Base-by-base conservation (phyloP, 805 yeast species). In the Debaryomyces castellii region DNA sequence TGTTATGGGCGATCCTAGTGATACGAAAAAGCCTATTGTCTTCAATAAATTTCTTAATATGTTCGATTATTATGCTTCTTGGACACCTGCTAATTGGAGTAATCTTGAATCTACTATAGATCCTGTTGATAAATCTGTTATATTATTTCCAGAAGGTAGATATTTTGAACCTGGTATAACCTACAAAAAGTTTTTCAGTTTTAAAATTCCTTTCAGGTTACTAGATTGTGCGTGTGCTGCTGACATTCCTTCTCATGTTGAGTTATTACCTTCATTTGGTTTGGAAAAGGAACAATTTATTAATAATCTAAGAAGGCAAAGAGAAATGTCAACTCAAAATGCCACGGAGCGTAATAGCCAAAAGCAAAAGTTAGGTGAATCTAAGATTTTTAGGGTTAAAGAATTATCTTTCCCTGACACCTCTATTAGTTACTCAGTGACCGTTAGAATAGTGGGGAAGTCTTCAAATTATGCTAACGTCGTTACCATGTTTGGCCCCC, bases 31-130 rank as follows among this genome's bases (percentile, higher is more conserved):
- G 5, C 54, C 54, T 17, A 39, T 52, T 22, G 54, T 51, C 7
- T 48, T 54, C 34, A 62, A 61, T 39, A 67, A 66, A 18, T 72
- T 78, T 49, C 54, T 80, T 39, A 71, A 72, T 43, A 76, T 76
- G 71, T 76, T 71, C 44, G 85, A 80, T 55, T 59, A 78, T 24
- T 62, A 67, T 43, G 86, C 83, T 2, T 71, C 78, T 34, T 81
- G 74, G 69, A 73, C 76, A 46, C 64, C 66, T 42, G 73, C 62
- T 2, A 35, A 50, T n/a, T 59, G 71, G 35, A 59, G 61, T 48
- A 47, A 75, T 3, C 53, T 69, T 14, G 41, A 63, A 2, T 54
- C 62, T 3, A 2, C 34, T 1, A 38, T 46, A 5, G 73, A 69
- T 44, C 59, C 69, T 0, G 11, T 53, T 2, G 73, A 69, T 45